Conservation (phyloP, 805 yeast genomes). For the Lipomyces lipofer region DNA sequence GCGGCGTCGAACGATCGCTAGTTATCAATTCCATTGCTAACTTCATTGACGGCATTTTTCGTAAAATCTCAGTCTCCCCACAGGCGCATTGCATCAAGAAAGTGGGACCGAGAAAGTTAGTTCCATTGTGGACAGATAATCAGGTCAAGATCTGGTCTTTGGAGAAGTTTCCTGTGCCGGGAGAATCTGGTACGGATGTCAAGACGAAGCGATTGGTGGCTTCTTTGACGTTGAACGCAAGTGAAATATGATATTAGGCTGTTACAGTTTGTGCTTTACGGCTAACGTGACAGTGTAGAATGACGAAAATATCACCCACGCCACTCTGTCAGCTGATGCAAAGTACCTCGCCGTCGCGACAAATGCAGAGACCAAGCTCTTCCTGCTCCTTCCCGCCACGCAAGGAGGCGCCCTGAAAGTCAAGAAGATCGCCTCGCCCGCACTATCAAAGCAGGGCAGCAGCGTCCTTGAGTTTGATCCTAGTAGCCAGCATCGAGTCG, state of each 20-base stretch:
- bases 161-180: slow-evolving; percentile 2
- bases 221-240: slow-evolving; percentile 41
- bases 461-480: slow-evolving; percentile 50
- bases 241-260: no score
- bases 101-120: slow-evolving; percentile 50
- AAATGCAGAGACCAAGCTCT: slow-evolving; percentile 64
- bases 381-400: slow-evolving; percentile 52
- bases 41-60: slow-evolving; percentile 69
- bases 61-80: slow-evolving; percentile 62
- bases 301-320: slow-evolving; percentile 76
- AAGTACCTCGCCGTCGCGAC: slow-evolving; percentile 71
- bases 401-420: slow-evolving; percentile 47
- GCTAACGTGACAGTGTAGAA: no score
- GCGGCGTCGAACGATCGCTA: slow-evolving; percentile 76
- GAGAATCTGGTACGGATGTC: slow-evolving; percentile 24
- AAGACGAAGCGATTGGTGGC: slow-evolving; percentile 59
- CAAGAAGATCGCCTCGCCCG: slow-evolving; percentile 51
- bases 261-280: no score
- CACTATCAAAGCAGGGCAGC: slow-evolving; percentile 52
- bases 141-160: slow-evolving; percentile 74
- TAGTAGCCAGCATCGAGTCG: slow-evolving; percentile 44
- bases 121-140: slow-evolving; percentile 82
- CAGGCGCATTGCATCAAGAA: slow-evolving; percentile 59
- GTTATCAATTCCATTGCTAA: slow-evolving; percentile 57
- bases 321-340: slow-evolving; percentile 65